These are phyloP conservation scores for Ogataea ganodermae DNA, from an alignment of 805 yeast species.

Conservation along the genomic window DNA sequence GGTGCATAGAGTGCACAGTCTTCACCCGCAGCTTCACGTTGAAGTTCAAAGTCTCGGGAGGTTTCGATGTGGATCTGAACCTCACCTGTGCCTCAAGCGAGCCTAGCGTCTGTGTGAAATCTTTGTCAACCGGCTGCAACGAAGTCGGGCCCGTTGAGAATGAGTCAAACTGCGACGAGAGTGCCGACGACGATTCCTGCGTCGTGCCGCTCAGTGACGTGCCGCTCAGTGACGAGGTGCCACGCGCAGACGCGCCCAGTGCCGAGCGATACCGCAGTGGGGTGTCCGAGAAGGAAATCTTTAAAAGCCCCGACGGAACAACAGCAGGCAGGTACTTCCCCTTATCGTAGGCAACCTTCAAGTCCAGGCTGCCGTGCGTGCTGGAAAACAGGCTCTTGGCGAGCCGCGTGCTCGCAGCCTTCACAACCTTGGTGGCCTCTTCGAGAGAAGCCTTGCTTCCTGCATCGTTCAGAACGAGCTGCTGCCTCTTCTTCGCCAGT, in stretches of 20 bases:
- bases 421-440: background rate
- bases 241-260: too few species aligned
- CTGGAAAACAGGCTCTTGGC: conserved; percentile 4
- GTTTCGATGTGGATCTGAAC: conserved; percentile 8
- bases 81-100: conserved; percentile 10
- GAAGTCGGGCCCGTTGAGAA: conserved; percentile 8
- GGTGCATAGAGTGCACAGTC: conserved; percentile 12
- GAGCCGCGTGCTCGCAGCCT: background rate
- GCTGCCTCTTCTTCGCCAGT: background rate
- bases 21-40: conserved; percentile 10
- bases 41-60: conserved; percentile 13
- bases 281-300: conserved; percentile 12
- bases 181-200: too few species aligned
- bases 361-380: background rate
- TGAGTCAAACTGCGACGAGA: too few species aligned
- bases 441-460: too few species aligned
- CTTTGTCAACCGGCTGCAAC: background rate
- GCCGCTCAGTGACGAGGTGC: too few species aligned
- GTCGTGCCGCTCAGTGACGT: too few species aligned
- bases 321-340: background rate
- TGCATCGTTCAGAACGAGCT: background rate
- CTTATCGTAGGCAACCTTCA: conserved; percentile 1
- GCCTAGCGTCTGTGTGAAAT: background rate
- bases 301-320: conserved; percentile 7
- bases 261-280: conserved; percentile 5